Percentiles rank a stretch among this genome's conserved stretches.
phyloP scores from a whole-genome alignment of 2,329 filamentous ascomycete species.

The Fusarium xylarioides region DNA sequence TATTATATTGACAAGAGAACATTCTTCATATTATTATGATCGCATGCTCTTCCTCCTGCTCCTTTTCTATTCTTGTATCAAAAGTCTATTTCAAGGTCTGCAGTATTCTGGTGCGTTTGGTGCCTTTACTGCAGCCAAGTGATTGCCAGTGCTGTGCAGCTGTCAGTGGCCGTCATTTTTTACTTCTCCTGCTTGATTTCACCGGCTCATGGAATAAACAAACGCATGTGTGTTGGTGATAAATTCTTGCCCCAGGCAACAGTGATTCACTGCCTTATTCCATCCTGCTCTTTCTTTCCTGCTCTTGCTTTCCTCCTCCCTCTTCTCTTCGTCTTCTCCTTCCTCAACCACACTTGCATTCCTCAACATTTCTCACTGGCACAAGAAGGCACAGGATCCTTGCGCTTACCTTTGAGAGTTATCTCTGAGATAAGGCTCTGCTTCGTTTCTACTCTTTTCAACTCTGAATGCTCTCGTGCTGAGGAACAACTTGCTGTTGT shows the following conservation, averaged over 20 bases:
- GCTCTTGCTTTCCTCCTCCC: neutral
- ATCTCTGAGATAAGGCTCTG: neutral
- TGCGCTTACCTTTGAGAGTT: neutral
- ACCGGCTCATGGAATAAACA: neutral
- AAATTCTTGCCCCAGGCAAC: constrained; percentile 4
- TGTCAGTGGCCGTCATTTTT: constrained; percentile 3
- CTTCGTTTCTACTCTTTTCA: neutral
- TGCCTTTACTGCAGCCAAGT: neutral
- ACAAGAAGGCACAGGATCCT: neutral
- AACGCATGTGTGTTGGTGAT: neutral
- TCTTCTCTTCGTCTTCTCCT: neutral
- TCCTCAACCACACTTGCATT: constrained; percentile 8
- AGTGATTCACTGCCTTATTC: neutral
- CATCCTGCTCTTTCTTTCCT: neutral
- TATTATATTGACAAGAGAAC: neutral
- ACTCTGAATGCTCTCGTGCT: neutral
- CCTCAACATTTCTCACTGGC: neutral
- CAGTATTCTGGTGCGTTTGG: neutral
- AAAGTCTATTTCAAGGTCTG: neutral
- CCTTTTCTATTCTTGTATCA: neutral
- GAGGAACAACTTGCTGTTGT: neutral
- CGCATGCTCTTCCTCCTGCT: neutral
- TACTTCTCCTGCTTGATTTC: neutral
- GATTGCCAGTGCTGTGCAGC: constrained; percentile 16
- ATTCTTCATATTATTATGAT: neutral